Conservation (phyloP, 176 grass and related monocot genomes). For the Poa pratensis region DNA sequence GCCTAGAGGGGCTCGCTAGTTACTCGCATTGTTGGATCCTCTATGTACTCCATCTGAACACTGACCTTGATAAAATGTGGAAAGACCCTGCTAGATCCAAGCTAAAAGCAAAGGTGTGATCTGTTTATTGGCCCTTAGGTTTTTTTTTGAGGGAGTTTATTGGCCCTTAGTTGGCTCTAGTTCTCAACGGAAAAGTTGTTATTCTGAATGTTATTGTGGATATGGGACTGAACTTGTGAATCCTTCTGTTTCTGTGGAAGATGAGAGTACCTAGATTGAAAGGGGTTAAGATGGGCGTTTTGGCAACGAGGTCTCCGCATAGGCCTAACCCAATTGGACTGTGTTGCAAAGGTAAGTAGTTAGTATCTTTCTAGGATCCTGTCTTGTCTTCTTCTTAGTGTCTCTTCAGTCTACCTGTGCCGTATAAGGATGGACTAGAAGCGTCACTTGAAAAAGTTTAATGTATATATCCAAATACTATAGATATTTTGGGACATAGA, state of each 20-base stretch:
- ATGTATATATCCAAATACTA: background rate
- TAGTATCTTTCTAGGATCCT: slow-evolving; percentile 9
- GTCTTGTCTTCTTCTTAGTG: background rate
- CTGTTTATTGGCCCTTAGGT: background rate
- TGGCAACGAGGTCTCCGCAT: slow-evolving; percentile 89
- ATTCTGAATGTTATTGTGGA: background rate
- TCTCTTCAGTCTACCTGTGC: background rate
- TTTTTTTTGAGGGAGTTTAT: no score
- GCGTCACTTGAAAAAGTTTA: background rate
- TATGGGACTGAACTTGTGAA: background rate
- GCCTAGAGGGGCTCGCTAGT: slow-evolving; percentile 71
- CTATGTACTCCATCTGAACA: slow-evolving; percentile 95
- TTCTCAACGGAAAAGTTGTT: background rate
- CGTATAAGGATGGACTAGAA: slow-evolving; percentile 1
- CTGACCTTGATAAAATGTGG: slow-evolving; percentile 92
- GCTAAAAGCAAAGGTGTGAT: slow-evolving; percentile 80
- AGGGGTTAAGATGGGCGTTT: slow-evolving; percentile 86
- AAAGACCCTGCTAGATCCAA: slow-evolving; percentile 88
- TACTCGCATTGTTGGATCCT: slow-evolving; percentile 96
- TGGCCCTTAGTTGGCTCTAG: background rate
- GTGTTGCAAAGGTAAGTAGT: slow-evolving; percentile 80
- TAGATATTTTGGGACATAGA: background rate
- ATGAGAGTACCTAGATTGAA: slow-evolving; percentile 93
- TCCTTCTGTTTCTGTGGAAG: slow-evolving; percentile 52
- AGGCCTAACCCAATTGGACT: slow-evolving; percentile 95